Conservation (phyloP, 2,329 filamentous ascomycete genomes). For the Domatiomyces globalis region DNA sequence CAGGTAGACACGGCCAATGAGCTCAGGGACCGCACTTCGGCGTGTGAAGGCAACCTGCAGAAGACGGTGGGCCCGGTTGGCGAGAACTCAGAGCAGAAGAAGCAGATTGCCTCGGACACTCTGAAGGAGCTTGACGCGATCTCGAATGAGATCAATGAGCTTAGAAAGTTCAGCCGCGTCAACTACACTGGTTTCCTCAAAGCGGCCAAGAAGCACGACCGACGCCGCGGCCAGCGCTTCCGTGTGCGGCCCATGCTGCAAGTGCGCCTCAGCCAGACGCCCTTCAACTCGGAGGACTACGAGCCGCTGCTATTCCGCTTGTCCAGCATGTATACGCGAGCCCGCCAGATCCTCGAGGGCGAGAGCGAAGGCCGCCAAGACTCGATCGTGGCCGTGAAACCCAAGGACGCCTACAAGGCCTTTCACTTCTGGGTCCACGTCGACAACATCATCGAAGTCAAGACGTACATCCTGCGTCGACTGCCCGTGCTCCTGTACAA, state of each 20-base stretch:
- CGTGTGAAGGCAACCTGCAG: slow-evolving; percentile 51
- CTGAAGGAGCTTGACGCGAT: slow-evolving; percentile 71
- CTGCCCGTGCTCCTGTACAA: slow-evolving; percentile 89
- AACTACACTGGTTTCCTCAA: slow-evolving; percentile 98
- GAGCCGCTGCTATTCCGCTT: slow-evolving; percentile 74
- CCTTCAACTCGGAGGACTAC: slow-evolving; percentile 93
- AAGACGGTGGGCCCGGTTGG: slow-evolving; percentile 28
- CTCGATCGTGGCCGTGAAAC: slow-evolving; percentile 30
- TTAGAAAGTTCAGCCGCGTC: slow-evolving; percentile 88
- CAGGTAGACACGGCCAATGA: slow-evolving; percentile 69
- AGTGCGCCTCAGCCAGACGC: slow-evolving; percentile 70
- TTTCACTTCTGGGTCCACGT: slow-evolving; percentile 96
- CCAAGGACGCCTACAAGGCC: slow-evolving; percentile 57
- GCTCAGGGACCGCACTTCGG: slow-evolving; percentile 66
- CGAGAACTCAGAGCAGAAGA: slow-evolving; percentile 27
- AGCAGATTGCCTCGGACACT: slow-evolving; percentile 51
- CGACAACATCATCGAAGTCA: slow-evolving; percentile 92
- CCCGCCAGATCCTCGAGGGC: slow-evolving; percentile 67
- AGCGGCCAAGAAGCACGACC: slow-evolving; percentile 97
- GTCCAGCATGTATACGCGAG: slow-evolving; percentile 90
- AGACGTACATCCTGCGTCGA: slow-evolving; percentile 83
- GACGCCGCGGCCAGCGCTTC: slow-evolving; percentile 74
- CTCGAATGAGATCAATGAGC: slow-evolving; percentile 77
- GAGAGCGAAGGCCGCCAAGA: slow-evolving; percentile 30
- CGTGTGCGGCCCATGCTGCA: slow-evolving; percentile 84